Percentiles rank a stretch among this genome's conserved stretches.
Evolutionary conservation across 257 asterid genomes (phyloP).

Genomic region (Petrea volubilis): DNA sequence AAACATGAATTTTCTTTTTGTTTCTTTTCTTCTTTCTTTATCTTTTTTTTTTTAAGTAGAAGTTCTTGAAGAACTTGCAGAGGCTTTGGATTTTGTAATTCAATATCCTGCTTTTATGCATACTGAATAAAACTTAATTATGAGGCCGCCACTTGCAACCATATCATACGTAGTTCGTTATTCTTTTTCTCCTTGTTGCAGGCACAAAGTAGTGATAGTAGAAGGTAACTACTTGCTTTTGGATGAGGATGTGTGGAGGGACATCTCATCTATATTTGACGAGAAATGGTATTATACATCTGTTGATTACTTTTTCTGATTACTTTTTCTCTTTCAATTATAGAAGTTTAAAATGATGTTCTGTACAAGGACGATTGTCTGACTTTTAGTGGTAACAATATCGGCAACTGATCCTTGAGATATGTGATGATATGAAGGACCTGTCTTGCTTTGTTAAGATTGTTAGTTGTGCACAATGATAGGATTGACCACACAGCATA

Average conservation of each 20-base stretch:
- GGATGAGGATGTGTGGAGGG: conserved; percentile 79
- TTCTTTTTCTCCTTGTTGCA: conserved; percentile 30
- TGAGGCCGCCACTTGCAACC: conserved; percentile 11
- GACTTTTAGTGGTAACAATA: background rate
- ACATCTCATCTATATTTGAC: conserved; percentile 68
- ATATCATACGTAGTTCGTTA: conserved; percentile 4
- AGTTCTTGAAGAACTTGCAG: background rate
- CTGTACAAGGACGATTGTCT: background rate
- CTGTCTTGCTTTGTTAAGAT: background rate
- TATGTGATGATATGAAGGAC: background rate
- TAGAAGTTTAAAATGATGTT: background rate
- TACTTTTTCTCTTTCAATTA: background rate
- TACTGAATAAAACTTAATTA: conserved; percentile 5
- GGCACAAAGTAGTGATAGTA: conserved; percentile 91
- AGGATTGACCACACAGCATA: background rate
- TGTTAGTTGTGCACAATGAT: background rate
- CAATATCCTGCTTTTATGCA: conserved; percentile 12
- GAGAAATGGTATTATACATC: conserved; percentile 77
- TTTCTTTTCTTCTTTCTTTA: too few relatives aligned
- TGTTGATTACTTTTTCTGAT: conserved; percentile 10
- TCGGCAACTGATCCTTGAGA: background rate
- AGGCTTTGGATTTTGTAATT: background rate
- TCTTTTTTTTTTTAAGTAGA: background rate
- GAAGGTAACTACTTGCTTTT: conserved; percentile 91
- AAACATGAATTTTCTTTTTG: conserved; percentile 15